These are phyloP conservation scores for Colletotrichum cordylinicola DNA, from an alignment of 2,329 filamentous ascomycete genomes.

Conservation along the genomic window DNA sequence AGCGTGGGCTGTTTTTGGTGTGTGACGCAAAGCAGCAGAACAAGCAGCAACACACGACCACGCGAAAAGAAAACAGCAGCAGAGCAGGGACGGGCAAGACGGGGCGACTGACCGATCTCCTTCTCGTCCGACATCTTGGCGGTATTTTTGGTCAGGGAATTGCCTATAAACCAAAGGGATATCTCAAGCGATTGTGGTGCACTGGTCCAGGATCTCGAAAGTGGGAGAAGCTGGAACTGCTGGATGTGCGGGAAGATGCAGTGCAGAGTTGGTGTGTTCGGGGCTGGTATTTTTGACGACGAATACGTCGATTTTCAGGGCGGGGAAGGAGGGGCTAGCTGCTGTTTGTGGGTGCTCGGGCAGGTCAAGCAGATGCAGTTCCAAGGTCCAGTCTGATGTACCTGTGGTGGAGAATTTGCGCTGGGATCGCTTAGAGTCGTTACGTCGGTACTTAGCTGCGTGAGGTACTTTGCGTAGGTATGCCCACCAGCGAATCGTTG, in stretches of 20 bases:
- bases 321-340: constrained; percentile 23
- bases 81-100: not conserved
- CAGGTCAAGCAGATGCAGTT: constrained; percentile 5
- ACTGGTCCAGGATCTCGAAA: constrained; percentile 16
- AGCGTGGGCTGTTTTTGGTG: constrained; percentile 27
- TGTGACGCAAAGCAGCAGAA: constrained; percentile 25
- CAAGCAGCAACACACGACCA: constrained; percentile 25
- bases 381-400: constrained; percentile 13
- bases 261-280: constrained; percentile 19
- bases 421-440: constrained; percentile 4
- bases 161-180: constrained; percentile 5
- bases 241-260: constrained; percentile 16
- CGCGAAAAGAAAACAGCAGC: not conserved
- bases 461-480: not conserved
- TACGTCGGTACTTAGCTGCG: not conserved
- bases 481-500: not conserved
- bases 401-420: constrained; percentile 2
- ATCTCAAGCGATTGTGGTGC: constrained; percentile 18
- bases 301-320: constrained; percentile 25
- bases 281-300: constrained; percentile 23
- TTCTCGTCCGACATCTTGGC: constrained; percentile 52
- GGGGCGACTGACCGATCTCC: constrained; percentile 45
- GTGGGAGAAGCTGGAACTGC: constrained; percentile 4
- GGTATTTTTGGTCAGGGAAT: constrained; percentile 14
- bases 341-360: constrained; percentile 23